Base-by-base conservation (phyloP, 2,329 filamentous ascomycete genomes). In the Trichoderma endophyticum region DNA sequence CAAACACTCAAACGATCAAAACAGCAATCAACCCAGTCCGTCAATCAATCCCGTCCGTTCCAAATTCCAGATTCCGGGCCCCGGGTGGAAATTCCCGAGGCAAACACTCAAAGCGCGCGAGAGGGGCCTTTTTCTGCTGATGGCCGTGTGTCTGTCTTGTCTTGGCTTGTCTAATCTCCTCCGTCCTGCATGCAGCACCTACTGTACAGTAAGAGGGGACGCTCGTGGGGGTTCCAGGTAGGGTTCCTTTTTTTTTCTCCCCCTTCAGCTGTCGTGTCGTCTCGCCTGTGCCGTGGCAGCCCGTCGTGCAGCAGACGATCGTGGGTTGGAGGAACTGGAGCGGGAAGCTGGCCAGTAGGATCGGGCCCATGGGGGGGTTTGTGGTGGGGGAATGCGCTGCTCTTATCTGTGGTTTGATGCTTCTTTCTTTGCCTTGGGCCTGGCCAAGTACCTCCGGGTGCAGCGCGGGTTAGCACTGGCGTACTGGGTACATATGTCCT, bases 301-400 rank as follows among this genome's bases (percentile, higher is more conserved):
- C 51, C 51, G 66, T 70, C 66, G 64, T 70, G 66, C 66, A 70
- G 66, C 36, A 70, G 56, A 70, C 34, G 66, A 70, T 70, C 57
- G 66, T 62, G 66, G 57, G 39, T 34, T 70, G 36, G 39, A 61
- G 66, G 56, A 69, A 51, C 43, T 51, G 43, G 43, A 51, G 43
- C 43, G n/a, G 43, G 43, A 51, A 21, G 26, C 66, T 61, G 66
- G 66, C 66, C 66, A 70, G 66, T 70, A 70, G 66, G 66, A 70
- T 62, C 36, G n/a, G 21, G 9, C 26, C 57, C 66, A n/a, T n/a
- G 36, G 66, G 57, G 36, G 57, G 48, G 18, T 43, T 26, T 34
- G 28, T 28, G 21, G 57, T 51, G 32, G 56, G 60, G 60, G 36
- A 28, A 28, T 63, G 14, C n/a, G 24, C 8, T 43, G 21, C 26